Base-by-base conservation (phyloP, 768 basidiomycete species). In the Kwoniella dejecticola region DNA sequence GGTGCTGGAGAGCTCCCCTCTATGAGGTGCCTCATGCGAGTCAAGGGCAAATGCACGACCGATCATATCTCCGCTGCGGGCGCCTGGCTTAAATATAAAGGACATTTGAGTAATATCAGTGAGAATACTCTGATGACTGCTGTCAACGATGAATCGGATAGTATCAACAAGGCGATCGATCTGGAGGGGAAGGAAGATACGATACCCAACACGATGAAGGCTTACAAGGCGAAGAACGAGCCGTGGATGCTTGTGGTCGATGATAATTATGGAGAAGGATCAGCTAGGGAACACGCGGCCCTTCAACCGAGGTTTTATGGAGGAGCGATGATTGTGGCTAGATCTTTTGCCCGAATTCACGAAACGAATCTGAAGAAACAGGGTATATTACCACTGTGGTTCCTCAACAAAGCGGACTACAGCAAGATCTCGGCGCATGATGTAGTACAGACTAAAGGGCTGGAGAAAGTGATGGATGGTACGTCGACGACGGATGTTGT, bases 21-120 rank as follows among this genome's bases (percentile, higher is more conserved):
- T 23, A 81, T 97, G 77, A 90, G 86, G 70, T 90, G 95, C 52
- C 79, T 99, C 50, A 86, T 98, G 84, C 82, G 92, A 29, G 91
- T 98, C 6, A 83, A 90, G 66, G 96, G 96, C n/a, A 98, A 99
- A 81, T 99, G 96, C 79, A 99, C 96, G 12, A 99, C 96, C 17
- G 96, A 99, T 74, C 96, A 98, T 76, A 99, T 98, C 59, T 93
- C 90, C 31, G 96, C 96, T 38, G 96, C 96, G 30, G 96, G 96
- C 2, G 91, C 93, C 31, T 99, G 96, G 96, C 81, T 99, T 67
- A 97, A 97, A 82, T 99, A 95, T 82, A 98, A 98, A 78, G 96
- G 81, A 0, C 94, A 98, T 81, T 82, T 98, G 40, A 88, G 89
- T 30, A 97, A 97, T 77, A 96, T 97, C 62, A 92, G 94, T 3